phyloP scores from a whole-genome alignment of 768 basidiomycete genomes.

The Xerocomus potaroensis region DNA sequence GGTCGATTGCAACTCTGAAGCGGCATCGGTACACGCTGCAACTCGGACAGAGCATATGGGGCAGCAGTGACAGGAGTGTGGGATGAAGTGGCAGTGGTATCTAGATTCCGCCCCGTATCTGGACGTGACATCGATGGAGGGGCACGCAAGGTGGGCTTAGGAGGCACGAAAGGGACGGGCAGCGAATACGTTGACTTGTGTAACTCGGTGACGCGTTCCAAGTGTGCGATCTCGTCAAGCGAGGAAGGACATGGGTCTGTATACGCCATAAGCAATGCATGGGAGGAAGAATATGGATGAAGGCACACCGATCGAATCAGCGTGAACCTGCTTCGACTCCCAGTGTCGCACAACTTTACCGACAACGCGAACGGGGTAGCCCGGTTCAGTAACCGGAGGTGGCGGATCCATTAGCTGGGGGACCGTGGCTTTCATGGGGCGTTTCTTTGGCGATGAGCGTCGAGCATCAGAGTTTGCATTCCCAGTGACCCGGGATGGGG shows the following conservation, averaged over 20 bases:
- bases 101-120: no score
- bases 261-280: not conserved
- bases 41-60: no score
- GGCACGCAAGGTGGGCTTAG: constrained; percentile 10
- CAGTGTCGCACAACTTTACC: constrained; percentile 43
- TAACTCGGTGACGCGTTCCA: constrained; percentile 46
- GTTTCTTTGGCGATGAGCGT: constrained; percentile 16
- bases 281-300: not conserved
- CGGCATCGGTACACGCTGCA: constrained; percentile 4
- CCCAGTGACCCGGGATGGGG: constrained; percentile 4
- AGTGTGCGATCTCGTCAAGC: constrained; percentile 61
- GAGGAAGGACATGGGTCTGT: constrained; percentile 44
- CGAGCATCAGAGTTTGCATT: not conserved
- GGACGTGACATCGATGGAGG: not conserved
- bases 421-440: constrained; percentile 3
- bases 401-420: constrained; percentile 21
- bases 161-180: constrained; percentile 40
- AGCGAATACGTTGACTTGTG: constrained; percentile 51
- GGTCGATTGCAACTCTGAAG: constrained; percentile 8
- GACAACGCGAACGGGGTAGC: constrained; percentile 42
- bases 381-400: constrained; percentile 41
- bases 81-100: no score
- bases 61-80: no score
- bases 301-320: constrained; percentile 49
- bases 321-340: constrained; percentile 43